A percentile compares a stretch with the other conserved stretches of the same genome.
Conservation (phyloP, 169 alveolate genomes). For the Plasmodium fragile region DNA sequence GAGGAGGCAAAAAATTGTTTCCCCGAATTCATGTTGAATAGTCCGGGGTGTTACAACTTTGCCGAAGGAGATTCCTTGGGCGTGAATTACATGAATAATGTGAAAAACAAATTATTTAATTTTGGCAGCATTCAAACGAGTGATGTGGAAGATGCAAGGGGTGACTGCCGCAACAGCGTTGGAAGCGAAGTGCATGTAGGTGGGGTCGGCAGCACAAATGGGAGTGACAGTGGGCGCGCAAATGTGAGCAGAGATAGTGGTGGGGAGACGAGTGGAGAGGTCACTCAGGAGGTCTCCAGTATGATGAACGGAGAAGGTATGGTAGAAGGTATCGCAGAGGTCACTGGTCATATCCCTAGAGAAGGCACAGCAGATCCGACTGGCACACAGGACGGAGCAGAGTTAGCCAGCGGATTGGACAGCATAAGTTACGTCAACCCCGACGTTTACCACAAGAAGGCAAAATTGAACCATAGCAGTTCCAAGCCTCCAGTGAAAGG, state of each 20-base stretch:
- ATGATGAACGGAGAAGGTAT: neutral
- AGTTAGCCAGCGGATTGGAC: neutral
- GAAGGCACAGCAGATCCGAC: neutral
- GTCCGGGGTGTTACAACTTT: neutral
- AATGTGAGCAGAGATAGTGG: neutral
- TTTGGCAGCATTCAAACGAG: neutral
- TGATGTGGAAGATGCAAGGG: neutral
- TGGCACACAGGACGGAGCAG: neutral
- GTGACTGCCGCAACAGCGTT: neutral
- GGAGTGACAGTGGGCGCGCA: neutral
- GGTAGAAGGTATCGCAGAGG: neutral
- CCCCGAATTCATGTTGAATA: neutral
- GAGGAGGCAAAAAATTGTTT: constrained; percentile 11
- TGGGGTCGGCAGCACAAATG: neutral
- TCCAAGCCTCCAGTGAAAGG: constrained; percentile 7
- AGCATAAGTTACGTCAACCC: constrained; percentile 1
- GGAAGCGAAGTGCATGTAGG: neutral
- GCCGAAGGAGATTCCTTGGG: neutral
- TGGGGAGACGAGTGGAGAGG: neutral
- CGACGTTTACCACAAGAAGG: neutral
- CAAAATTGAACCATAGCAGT: neutral
- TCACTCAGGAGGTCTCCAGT: neutral
- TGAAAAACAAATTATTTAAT: neutral
- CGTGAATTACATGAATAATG: constrained; percentile 1
- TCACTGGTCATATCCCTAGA: neutral